These are phyloP conservation scores for Yamadazyma kanchanaburiensis DNA, from an alignment of 1,139 yeast species.

Conservation along the genomic window DNA sequence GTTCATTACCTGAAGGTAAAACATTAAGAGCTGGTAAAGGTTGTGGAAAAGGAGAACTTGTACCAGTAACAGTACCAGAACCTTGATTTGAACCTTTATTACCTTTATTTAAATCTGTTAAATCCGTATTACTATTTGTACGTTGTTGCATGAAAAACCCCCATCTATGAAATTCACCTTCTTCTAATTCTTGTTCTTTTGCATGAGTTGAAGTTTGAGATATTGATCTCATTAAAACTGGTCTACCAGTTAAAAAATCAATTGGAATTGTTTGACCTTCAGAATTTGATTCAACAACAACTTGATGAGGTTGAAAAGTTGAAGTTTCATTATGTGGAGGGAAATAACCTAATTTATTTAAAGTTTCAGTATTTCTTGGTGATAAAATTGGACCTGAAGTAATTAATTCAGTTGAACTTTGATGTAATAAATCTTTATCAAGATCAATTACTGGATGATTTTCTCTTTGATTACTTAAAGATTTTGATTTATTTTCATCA, in stretches of 20 bases:
- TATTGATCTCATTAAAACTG: conserved; percentile 59
- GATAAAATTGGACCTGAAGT: conserved; percentile 56
- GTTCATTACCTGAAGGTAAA: conserved; percentile 72
- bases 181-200: conserved; percentile 80
- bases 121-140: conserved; percentile 14
- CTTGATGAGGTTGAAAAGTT: conserved; percentile 61
- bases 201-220: conserved; percentile 69
- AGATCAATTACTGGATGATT: conserved; percentile 9
- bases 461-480: conserved; percentile 1
- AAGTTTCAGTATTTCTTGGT: conserved; percentile 29
- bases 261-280: conserved; percentile 55
- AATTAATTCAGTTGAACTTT: conserved; percentile 48
- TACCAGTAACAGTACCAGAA: conserved; percentile 4
- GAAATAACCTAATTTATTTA: conserved; percentile 22
- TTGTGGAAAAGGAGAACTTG: conserved; percentile 13
- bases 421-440: conserved; percentile 36
- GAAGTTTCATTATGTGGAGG: conserved; percentile 19
- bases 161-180: conserved; percentile 86
- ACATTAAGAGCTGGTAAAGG: conserved; percentile 33
- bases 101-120: conserved; percentile 1
- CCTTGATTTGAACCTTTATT: background rate
- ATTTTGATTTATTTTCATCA: background rate
- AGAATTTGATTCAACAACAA: conserved; percentile 57
- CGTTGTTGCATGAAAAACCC: conserved; percentile 72
- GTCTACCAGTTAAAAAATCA: conserved; percentile 69